A percentile compares a stretch with the other conserved stretches of the same genome.
These are phyloP conservation scores for Aspergillus unguis DNA, from an alignment of 2,329 filamentous ascomycete species.

Conservation along the genomic window DNA sequence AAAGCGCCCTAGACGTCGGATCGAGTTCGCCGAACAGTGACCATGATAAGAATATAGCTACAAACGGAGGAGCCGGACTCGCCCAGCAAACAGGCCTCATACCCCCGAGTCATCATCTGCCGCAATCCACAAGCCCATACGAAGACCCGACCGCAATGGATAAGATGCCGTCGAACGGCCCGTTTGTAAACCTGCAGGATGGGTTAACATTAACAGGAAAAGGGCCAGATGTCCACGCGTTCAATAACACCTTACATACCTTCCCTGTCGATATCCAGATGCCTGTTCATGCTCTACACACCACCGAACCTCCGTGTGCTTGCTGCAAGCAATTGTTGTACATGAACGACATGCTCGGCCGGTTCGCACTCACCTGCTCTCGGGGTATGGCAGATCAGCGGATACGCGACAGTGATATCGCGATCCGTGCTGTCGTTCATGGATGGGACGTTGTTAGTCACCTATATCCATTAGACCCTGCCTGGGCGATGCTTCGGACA, in stretches of 20 bases:
- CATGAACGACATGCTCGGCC: slow-evolving; percentile 11
- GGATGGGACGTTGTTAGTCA: slow-evolving; percentile 8
- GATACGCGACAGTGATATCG: slow-evolving; percentile 9
- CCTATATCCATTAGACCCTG: slow-evolving; percentile 6
- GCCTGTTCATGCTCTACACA: not conserved
- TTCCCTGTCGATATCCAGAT: slow-evolving; percentile 4
- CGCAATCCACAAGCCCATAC: not conserved
- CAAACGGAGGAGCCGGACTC: not conserved
- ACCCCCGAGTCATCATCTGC: not conserved
- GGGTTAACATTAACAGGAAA: not conserved
- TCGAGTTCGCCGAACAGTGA: not conserved
- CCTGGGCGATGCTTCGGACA: slow-evolving; percentile 11
- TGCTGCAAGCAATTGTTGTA: slow-evolving; percentile 11
- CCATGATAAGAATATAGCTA: not conserved
- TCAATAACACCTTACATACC: slow-evolving; percentile 6
- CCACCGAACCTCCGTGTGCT: not conserved
- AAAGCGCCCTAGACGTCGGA: not conserved
- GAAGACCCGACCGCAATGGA: not conserved
- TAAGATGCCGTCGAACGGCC: not conserved
- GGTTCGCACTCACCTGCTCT: not conserved
- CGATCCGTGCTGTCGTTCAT: slow-evolving; percentile 11
- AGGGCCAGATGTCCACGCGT: not conserved
- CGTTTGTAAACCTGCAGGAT: not conserved
- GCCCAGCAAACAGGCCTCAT: slow-evolving; percentile 1
- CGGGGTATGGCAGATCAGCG: slow-evolving; percentile 5